A percentile compares a stretch with the other conserved stretches of the same genome.
Evolutionary conservation across 805 yeast species (phyloP).

Genomic region (Metschnikowia kunwiensis): DNA sequence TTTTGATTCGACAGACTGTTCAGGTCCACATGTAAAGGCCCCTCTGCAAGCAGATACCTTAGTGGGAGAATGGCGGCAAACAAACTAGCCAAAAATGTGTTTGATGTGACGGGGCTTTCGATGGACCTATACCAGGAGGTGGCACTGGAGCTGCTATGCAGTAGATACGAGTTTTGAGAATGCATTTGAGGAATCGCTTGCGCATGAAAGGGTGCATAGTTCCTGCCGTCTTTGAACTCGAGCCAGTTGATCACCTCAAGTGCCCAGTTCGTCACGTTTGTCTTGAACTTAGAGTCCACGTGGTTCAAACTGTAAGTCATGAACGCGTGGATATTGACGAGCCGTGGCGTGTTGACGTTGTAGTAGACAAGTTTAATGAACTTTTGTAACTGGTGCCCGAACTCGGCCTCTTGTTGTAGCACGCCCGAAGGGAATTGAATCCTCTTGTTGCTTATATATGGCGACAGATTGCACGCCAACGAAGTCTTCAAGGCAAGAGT

Average conservation of each 20-base stretch:
- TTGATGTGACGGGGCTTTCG: slow-evolving; percentile 10
- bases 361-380: slow-evolving; percentile 39
- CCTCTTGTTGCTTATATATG: slow-evolving; percentile 31
- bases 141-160: slow-evolving; percentile 8
- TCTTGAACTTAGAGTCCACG: slow-evolving; percentile 25
- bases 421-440: slow-evolving; percentile 36
- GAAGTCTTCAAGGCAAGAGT: slow-evolving; percentile 23
- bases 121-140: slow-evolving; percentile 9
- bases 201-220: slow-evolving; percentile 7
- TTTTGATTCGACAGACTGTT: slow-evolving; percentile 18
- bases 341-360: slow-evolving; percentile 44
- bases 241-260: slow-evolving; percentile 52
- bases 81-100: slow-evolving; percentile 46
- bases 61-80: slow-evolving; percentile 45
- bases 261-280: slow-evolving; percentile 49
- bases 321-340: slow-evolving; percentile 40
- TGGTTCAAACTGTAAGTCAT: slow-evolving; percentile 22
- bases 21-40: slow-evolving; percentile 30
- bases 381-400: slow-evolving; percentile 34
- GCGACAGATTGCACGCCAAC: slow-evolving; percentile 15
- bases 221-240: slow-evolving; percentile 49
- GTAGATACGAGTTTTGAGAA: slow-evolving; percentile 7
- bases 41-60: slow-evolving; percentile 31
- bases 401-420: slow-evolving; percentile 45
- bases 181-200: slow-evolving; percentile 10